Evolutionary conservation across 2,329 filamentous ascomycete genomes (phyloP).

Genomic region (Aspergillus tubingensis): DNA sequence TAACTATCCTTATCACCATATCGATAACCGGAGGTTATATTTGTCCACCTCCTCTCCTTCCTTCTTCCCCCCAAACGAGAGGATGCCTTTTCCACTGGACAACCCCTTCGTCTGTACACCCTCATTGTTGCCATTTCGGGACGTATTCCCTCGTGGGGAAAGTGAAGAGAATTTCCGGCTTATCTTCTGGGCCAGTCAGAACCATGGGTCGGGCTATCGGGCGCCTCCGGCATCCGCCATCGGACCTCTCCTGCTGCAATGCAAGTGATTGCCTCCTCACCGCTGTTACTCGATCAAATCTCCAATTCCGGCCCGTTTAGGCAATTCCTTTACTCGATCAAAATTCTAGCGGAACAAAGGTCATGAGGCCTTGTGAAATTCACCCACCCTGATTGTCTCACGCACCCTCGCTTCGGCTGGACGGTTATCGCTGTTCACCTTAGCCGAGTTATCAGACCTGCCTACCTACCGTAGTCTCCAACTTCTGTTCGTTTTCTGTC

Average conservation of each 20-base stretch:
- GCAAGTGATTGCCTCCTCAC: slow-evolving; percentile 7
- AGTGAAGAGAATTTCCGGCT: slow-evolving; percentile 1
- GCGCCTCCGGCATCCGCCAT: slow-evolving; percentile 31
- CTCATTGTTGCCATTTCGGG: slow-evolving; percentile 27
- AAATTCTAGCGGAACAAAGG: not conserved
- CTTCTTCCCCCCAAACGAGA: not conserved
- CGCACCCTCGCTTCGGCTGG: not conserved
- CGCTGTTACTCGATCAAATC: slow-evolving; percentile 34
- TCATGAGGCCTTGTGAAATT: not conserved
- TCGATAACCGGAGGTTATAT: slow-evolving; percentile 1
- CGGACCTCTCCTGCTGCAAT: slow-evolving; percentile 13
- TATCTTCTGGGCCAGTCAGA: slow-evolving; percentile 3
- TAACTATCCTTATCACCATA: not conserved
- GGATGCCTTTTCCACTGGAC: not conserved
- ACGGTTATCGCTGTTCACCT: not conserved
- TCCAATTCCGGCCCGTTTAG: slow-evolving; percentile 23
- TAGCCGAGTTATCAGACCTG: not conserved
- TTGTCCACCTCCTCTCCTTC: not conserved
- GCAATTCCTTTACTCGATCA: slow-evolving; percentile 23
- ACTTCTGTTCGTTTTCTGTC: not conserved
- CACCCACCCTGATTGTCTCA: not conserved
- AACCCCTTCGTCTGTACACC: slow-evolving; percentile 18
- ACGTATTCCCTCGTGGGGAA: not conserved
- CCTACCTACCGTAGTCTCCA: not conserved
- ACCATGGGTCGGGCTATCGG: slow-evolving; percentile 26